These are phyloP conservation scores for Aegilops longissima DNA, from an alignment of 176 grass and related monocot species.

Conservation along the genomic window DNA sequence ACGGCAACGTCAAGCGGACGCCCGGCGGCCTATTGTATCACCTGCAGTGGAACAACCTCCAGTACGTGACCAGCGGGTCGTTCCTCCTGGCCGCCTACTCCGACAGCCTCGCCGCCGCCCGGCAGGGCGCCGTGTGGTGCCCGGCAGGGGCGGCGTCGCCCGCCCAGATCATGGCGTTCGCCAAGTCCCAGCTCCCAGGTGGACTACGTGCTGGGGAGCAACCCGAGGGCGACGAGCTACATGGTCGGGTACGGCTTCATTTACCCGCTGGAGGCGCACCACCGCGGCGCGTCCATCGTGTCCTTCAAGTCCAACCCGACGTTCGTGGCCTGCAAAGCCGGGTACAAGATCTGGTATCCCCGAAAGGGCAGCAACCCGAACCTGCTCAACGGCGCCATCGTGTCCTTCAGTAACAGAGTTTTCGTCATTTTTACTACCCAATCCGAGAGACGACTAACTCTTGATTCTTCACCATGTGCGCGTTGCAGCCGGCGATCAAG, in stretches of 20 bases:
- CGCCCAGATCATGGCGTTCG: constrained; percentile 52
- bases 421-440: not conserved
- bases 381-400: constrained; percentile 74
- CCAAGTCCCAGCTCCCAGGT: constrained; percentile 84
- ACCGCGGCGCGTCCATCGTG: constrained; percentile 80
- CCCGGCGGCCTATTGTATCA: constrained; percentile 71
- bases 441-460: not conserved
- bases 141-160: constrained; percentile 21
- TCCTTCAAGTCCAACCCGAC: constrained; percentile 50
- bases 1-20: constrained; percentile 51
- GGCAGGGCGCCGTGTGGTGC: constrained; percentile 30
- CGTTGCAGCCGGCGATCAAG: constrained; percentile 29
- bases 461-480: not conserved
- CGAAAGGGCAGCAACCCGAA: constrained; percentile 62
- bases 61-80: constrained; percentile 76
- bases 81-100: constrained; percentile 75
- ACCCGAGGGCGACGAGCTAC: constrained; percentile 87
- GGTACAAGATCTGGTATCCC: constrained; percentile 57
- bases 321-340: constrained; percentile 70
- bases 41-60: constrained; percentile 84
- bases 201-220: constrained; percentile 80
- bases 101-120: constrained; percentile 50
- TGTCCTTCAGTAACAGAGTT: not conserved
- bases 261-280: constrained; percentile 69
- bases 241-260: constrained; percentile 75